Evolutionary conservation across 805 yeast species (phyloP).

Genomic region (Hanseniaspora meyeri): DNA sequence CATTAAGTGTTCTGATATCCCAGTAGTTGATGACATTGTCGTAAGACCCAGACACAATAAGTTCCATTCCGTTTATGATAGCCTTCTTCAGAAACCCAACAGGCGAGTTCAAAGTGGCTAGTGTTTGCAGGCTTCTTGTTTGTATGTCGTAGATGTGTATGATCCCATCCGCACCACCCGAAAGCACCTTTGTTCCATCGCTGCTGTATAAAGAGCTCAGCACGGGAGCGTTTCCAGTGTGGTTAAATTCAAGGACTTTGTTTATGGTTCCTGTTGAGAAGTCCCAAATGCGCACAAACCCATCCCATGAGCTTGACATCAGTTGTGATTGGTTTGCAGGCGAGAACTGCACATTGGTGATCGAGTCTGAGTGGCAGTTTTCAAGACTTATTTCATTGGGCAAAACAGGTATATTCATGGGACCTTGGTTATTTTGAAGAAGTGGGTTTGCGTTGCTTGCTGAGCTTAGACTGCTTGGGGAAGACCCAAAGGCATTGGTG

Average conservation of each 20-base stretch:
- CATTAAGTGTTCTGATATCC: slow-evolving; percentile 74
- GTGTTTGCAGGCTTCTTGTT: slow-evolving; percentile 67
- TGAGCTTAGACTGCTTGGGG: neutral
- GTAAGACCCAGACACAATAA: slow-evolving; percentile 71
- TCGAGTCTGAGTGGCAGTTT: slow-evolving; percentile 85
- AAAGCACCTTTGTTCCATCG: slow-evolving; percentile 78
- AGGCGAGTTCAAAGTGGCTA: slow-evolving; percentile 77
- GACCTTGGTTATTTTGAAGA: slow-evolving; percentile 23
- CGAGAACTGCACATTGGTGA: slow-evolving; percentile 72
- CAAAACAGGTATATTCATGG: slow-evolving; percentile 22
- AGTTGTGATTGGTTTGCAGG: slow-evolving; percentile 67
- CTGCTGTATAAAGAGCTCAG: slow-evolving; percentile 14
- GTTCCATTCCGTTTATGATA: slow-evolving; percentile 80
- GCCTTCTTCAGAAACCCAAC: slow-evolving; percentile 66
- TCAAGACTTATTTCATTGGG: slow-evolving; percentile 58
- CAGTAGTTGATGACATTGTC: slow-evolving; percentile 89
- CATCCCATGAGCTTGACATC: slow-evolving; percentile 87
- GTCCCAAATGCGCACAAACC: slow-evolving; percentile 85
- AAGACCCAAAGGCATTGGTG: neutral
- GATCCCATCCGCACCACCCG: slow-evolving; percentile 85
- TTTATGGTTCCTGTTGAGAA: slow-evolving; percentile 64
- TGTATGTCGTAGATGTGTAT: slow-evolving; percentile 74
- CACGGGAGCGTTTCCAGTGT: slow-evolving; percentile 10
- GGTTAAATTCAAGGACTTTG: neutral
- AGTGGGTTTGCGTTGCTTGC: neutral